A percentile compares a stretch with the other conserved stretches of the same genome.
Evolutionary conservation across 1,139 yeast species (phyloP).

Genomic region (Yamadazyma membranifaciens): DNA sequence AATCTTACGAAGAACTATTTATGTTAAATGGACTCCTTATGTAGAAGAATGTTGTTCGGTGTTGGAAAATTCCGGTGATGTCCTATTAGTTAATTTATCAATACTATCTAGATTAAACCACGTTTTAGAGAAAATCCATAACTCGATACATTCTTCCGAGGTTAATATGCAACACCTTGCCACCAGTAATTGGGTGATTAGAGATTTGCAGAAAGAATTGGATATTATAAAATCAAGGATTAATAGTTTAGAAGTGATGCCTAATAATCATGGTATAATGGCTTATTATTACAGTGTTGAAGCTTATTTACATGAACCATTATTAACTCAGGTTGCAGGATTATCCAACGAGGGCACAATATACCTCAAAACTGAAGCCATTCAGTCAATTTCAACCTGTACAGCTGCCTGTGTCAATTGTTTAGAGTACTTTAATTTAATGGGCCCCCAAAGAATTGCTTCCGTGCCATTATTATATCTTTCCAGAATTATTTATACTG

Average conservation of each 20-base stretch:
- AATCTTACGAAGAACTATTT: slow-evolving; percentile 51
- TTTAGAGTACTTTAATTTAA: slow-evolving; percentile 45
- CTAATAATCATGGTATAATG: slow-evolving; percentile 28
- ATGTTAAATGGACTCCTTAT: slow-evolving; percentile 57
- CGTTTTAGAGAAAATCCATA: slow-evolving; percentile 62
- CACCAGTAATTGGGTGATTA: slow-evolving; percentile 31
- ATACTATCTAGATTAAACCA: slow-evolving; percentile 59
- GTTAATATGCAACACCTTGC: slow-evolving; percentile 22
- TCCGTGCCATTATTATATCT: slow-evolving; percentile 61
- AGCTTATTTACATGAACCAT: slow-evolving; percentile 70
- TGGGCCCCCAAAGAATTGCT: slow-evolving; percentile 46
- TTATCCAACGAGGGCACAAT: slow-evolving; percentile 17
- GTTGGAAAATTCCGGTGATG: slow-evolving; percentile 38
- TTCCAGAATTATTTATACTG: slow-evolving; percentile 65
- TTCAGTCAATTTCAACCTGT: slow-evolving; percentile 48
- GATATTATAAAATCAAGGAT: slow-evolving; percentile 36
- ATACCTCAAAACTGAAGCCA: slow-evolving; percentile 25
- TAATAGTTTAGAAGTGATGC: slow-evolving; percentile 27
- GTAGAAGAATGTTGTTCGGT: slow-evolving; percentile 60
- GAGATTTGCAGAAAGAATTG: slow-evolving; percentile 44
- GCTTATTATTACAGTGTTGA: slow-evolving; percentile 65
- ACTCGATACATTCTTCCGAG: slow-evolving; percentile 42
- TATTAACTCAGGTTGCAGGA: slow-evolving; percentile 31
- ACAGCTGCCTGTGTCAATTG: slow-evolving; percentile 55
- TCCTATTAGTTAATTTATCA: slow-evolving; percentile 44